These are phyloP conservation scores for Blastocystis sp. DNA, from an alignment of 352 stramenopile species.

Conservation along the genomic window DNA sequence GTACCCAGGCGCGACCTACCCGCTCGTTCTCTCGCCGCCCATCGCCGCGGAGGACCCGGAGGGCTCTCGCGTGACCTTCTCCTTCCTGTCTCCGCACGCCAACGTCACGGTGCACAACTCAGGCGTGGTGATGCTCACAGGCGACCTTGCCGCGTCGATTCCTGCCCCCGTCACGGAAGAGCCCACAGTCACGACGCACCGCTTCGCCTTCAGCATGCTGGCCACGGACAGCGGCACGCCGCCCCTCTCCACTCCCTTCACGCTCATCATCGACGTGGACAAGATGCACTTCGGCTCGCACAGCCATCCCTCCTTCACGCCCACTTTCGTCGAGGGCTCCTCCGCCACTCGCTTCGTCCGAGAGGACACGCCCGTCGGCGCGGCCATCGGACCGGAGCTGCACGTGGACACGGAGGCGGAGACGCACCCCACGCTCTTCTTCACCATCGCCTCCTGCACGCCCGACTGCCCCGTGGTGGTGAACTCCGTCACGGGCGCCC, in stretches of 20 bases:
- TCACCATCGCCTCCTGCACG: neutral
- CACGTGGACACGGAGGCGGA: neutral
- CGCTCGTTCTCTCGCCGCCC: slow-evolving; percentile 8
- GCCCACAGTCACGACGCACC: neutral
- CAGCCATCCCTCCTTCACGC: neutral
- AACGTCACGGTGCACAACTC: neutral
- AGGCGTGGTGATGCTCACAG: neutral
- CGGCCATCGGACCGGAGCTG: neutral
- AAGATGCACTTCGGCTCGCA: neutral
- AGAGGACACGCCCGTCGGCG: slow-evolving; percentile 4
- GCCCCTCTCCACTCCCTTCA: slow-evolving; percentile 6
- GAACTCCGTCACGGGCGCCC: neutral
- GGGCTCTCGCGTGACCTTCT: slow-evolving; percentile 1
- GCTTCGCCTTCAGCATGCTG: slow-evolving; percentile 3
- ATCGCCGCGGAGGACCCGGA: slow-evolving; percentile 16
- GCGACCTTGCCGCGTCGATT: neutral
- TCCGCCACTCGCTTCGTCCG: neutral
- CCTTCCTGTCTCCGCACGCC: neutral
- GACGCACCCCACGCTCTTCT: slow-evolving; percentile 11
- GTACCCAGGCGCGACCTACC: neutral
- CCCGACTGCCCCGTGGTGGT: slow-evolving; percentile 24
- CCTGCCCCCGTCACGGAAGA: too few relatives aligned
- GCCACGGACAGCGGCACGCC: neutral
- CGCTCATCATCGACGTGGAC: slow-evolving; percentile 5
- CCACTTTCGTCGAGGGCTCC: neutral